A percentile compares a stretch with the other conserved stretches of the same genome.
These are phyloP conservation scores for Talaromyces adpressus DNA, from an alignment of 495 filamentous ascomycete genomes.

Conservation along the genomic window DNA sequence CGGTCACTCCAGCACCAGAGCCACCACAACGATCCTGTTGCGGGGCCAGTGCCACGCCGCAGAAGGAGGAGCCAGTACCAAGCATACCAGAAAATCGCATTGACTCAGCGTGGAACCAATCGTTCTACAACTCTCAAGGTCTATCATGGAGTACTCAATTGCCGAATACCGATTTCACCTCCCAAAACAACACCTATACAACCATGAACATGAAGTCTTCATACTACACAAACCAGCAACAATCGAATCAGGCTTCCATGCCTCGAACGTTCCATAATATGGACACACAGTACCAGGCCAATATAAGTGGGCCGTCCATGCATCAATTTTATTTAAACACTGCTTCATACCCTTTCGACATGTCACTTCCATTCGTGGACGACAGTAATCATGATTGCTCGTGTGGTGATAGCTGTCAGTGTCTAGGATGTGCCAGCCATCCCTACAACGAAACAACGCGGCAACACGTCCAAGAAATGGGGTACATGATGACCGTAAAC, in stretches of 20 bases:
- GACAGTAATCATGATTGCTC: constrained; percentile 44
- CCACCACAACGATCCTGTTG: constrained; percentile 27
- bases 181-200: not conserved
- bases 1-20: constrained; percentile 6
- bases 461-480: constrained; percentile 52
- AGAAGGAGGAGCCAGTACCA: not conserved
- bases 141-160: not conserved
- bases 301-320: not conserved
- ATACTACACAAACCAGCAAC: not conserved
- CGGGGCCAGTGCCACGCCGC: not conserved
- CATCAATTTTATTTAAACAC: not conserved
- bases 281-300: not conserved
- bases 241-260: not conserved
- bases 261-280: not conserved
- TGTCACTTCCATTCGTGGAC: constrained; percentile 8
- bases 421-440: constrained; percentile 61
- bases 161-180: not conserved
- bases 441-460: constrained; percentile 68
- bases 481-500: constrained; percentile 32
- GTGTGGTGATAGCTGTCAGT: constrained; percentile 63
- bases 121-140: not conserved
- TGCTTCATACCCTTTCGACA: constrained; percentile 4
- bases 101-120: not conserved
- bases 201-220: not conserved
- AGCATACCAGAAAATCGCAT: not conserved